A percentile compares a stretch with the other conserved stretches of the same genome.
Evolutionary conservation across 495 filamentous ascomycete genomes (phyloP).

Genomic region (Penicillium fimorum): DNA sequence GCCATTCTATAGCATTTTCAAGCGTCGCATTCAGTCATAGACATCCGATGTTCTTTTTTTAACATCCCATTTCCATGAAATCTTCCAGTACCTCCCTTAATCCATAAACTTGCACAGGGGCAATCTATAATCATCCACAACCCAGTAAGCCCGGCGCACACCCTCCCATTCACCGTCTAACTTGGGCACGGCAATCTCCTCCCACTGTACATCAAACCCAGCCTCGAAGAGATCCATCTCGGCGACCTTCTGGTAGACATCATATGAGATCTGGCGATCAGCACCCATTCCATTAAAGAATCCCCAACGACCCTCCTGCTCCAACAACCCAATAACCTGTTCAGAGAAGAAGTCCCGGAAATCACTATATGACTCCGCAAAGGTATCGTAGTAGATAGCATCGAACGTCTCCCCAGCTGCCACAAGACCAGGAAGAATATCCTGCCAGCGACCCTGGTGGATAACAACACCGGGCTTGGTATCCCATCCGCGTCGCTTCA

Average conservation of each 20-base stretch:
- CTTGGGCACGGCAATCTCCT: conserved; percentile 68
- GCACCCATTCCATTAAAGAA: conserved; percentile 97
- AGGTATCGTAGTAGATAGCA: conserved; percentile 97
- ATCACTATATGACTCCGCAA: conserved; percentile 86
- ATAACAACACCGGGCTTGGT: conserved; percentile 62
- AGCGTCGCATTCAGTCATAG: conserved; percentile 25
- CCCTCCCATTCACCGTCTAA: conserved; percentile 75
- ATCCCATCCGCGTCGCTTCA: conserved; percentile 62
- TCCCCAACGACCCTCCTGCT: conserved; percentile 71
- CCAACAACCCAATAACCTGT: conserved; percentile 74
- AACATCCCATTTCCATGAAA: not conserved
- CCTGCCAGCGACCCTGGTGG: conserved; percentile 81
- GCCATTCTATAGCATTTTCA: conserved; percentile 23
- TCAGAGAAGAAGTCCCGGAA: conserved; percentile 87
- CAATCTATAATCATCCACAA: conserved; percentile 69
- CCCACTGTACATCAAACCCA: conserved; percentile 87
- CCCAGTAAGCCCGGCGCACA: conserved; percentile 85
- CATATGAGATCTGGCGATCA: conserved; percentile 87
- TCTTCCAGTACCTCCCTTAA: conserved; percentile 29
- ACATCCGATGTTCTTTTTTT: conserved; percentile 10
- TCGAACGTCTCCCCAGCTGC: conserved; percentile 73
- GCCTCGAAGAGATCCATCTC: conserved; percentile 92
- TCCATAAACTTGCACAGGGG: conserved; percentile 64
- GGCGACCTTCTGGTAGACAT: conserved; percentile 89
- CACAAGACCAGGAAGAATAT: conserved; percentile 69